phyloP scores from a whole-genome alignment of 306 rosid species.

The Adenanthera pavonina region DNA sequence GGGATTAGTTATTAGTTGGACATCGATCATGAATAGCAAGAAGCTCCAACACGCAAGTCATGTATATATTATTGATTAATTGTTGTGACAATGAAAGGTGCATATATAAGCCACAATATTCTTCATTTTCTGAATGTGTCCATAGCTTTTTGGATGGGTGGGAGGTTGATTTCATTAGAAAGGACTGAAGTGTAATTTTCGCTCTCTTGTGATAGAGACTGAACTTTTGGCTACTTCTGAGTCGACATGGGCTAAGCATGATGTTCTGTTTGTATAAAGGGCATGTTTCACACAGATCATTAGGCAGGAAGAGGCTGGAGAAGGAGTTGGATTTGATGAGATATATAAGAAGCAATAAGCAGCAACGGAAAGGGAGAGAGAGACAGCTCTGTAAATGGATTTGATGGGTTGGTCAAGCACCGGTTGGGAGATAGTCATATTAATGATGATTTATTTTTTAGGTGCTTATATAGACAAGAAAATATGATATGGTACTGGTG shows the following conservation, averaged over 20 bases:
- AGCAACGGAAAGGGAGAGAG: conserved; percentile 46
- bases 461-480: too few relatives aligned
- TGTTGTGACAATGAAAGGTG: too few relatives aligned
- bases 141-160: conserved; percentile 32
- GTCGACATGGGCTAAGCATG: conserved; percentile 52
- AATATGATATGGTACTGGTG: too few relatives aligned
- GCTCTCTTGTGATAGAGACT: neutral
- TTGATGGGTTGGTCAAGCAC: conserved; percentile 44
- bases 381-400: conserved; percentile 34
- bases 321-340: conserved; percentile 35
- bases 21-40: too few relatives aligned
- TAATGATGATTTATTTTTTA: neutral
- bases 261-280: conserved; percentile 11
- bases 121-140: neutral
- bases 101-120: too few relatives aligned
- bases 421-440: conserved; percentile 56
- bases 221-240: conserved; percentile 16
- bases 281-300: conserved; percentile 48
- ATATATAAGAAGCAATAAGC: conserved; percentile 42
- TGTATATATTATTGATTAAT: too few relatives aligned
- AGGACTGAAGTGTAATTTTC: conserved; percentile 18
- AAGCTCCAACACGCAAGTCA: too few relatives aligned
- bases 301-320: neutral
- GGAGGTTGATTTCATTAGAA: conserved; percentile 35
- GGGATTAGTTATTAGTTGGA: too few relatives aligned